These are phyloP conservation scores for Heracleum sosnowskyi DNA, from an alignment of 129 eudicot species.

Conservation along the genomic window DNA sequence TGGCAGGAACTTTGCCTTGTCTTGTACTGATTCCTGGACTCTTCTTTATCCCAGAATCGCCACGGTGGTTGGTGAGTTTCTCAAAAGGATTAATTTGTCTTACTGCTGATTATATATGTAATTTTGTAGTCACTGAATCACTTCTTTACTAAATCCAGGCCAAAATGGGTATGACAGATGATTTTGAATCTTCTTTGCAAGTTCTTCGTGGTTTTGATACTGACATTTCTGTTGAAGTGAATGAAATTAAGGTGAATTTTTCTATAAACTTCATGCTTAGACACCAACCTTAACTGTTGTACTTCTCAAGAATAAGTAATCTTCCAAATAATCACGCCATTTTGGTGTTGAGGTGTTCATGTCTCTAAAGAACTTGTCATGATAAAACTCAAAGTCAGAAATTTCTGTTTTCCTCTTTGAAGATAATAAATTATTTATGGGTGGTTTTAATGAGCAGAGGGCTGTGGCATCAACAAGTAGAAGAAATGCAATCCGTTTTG, in stretches of 20 bases:
- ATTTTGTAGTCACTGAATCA: neutral
- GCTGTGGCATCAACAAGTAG: constrained; percentile 76
- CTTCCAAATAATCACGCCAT: neutral
- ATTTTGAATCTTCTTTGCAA: constrained; percentile 90
- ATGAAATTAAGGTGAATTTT: constrained; percentile 70
- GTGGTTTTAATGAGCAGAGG: constrained; percentile 40
- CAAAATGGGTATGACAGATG: constrained; percentile 98
- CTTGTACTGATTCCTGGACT: constrained; percentile 78
- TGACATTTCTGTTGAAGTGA: constrained; percentile 81
- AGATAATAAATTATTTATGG: neutral
- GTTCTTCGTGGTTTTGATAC: constrained; percentile 94
- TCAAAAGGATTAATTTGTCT: constrained; percentile 7
- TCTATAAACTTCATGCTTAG: neutral
- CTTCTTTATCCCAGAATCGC: constrained; percentile 93
- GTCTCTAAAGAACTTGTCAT: neutral
- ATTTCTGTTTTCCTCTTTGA: neutral
- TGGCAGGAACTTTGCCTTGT: constrained; percentile 77
- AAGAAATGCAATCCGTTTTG: constrained; percentile 64
- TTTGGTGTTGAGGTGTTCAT: neutral
- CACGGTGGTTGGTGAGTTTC: constrained; percentile 85
- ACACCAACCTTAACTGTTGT: constrained; percentile 1
- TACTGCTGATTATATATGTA: neutral
- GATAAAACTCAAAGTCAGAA: neutral
- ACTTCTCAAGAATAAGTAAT: neutral
- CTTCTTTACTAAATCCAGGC: constrained; percentile 40